Evolutionary conservation across 2,329 filamentous ascomycete genomes (phyloP), one percentile per base, ranked within the genome.

Genomic region (Colletotrichum neosansevieriae): DNA sequence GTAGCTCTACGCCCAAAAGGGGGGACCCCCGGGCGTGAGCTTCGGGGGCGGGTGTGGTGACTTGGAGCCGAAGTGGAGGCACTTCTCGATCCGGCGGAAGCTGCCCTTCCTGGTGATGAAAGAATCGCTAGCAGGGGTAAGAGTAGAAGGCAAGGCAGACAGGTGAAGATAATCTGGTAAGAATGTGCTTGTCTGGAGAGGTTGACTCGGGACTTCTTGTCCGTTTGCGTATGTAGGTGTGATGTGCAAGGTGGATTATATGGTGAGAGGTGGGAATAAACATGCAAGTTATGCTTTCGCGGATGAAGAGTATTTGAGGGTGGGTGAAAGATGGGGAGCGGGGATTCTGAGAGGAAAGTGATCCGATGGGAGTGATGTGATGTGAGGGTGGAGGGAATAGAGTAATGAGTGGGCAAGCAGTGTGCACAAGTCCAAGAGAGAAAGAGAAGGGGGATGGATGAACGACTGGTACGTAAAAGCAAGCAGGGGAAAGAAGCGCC

Each of bases 1-100:
- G 42, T 42, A 61, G 57, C 63, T 69, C 32, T 62, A 47, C 12
- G 63, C 63, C 58, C 50, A 38, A 67, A 58, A 67, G 57, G 67
- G 63, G 50, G 67, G 57, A 58, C 57, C 57, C 42, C 56, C 66
- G 45, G 66, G 51, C 51, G 67, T 69, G 62, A 66, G 54, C 47
- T 67, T 69, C 40, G 24, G 54, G 56, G 65, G 49, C 56, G 66
- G 66, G 49, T 69, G 56, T 61, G 47, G 60, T 68, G 65, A 58
- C 45, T 44, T 68, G 54, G 54, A n/a, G 54, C 54, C 65, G 61
- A 49, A 54, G 65, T 58, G 38, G 47, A 47, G 32, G 61, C 29
- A 54, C 40, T 65, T 68, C 40, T 58, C 21, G 45, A 42, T 61
- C 61, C 54, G 61, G 47, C 56, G 34, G 51, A 45, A 34, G 58